Evolutionary conservation across 352 stramenopile genomes (phyloP).

Genomic region (Phytophthora podocarpi): DNA sequence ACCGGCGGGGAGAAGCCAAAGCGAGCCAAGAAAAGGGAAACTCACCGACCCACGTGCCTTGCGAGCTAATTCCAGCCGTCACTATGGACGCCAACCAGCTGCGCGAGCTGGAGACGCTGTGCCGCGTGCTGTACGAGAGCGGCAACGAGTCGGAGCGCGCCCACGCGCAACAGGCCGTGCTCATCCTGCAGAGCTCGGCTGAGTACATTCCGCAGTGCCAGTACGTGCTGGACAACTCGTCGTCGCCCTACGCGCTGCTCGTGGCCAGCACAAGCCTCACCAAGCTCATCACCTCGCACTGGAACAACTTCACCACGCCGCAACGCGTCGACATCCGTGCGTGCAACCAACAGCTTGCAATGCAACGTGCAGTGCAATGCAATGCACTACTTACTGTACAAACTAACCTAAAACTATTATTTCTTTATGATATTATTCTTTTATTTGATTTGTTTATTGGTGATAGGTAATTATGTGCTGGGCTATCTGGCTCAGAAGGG

Average conservation of each 20-base stretch:
- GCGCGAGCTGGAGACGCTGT: conserved; percentile 80
- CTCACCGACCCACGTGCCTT: background rate
- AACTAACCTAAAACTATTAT: too few relatives aligned
- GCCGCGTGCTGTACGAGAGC: conserved; percentile 80
- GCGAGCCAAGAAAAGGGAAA: conserved; percentile 18
- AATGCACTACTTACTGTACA: too few relatives aligned
- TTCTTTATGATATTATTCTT: conserved; percentile 34
- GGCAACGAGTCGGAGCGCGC: conserved; percentile 71
- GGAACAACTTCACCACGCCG: conserved; percentile 90
- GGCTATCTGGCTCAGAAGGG: conserved; percentile 97
- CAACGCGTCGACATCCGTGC: conserved; percentile 94
- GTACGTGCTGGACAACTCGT: conserved; percentile 97
- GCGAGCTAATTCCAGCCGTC: background rate
- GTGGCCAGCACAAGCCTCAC: conserved; percentile 97
- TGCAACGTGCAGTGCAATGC: too few relatives aligned
- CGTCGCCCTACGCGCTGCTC: conserved; percentile 95
- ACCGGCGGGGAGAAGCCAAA: conserved; percentile 16
- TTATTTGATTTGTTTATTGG: background rate
- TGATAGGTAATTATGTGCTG: conserved; percentile 96
- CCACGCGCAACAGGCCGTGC: conserved; percentile 83
- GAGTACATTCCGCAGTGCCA: conserved; percentile 99
- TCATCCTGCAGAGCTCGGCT: conserved; percentile 90
- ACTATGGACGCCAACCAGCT: conserved; percentile 82
- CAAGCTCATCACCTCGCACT: conserved; percentile 97
- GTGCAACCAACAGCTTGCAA: too few relatives aligned